These are phyloP conservation scores for Rosa persica DNA, from an alignment of 306 rosid genomes.

Conservation along the genomic window DNA sequence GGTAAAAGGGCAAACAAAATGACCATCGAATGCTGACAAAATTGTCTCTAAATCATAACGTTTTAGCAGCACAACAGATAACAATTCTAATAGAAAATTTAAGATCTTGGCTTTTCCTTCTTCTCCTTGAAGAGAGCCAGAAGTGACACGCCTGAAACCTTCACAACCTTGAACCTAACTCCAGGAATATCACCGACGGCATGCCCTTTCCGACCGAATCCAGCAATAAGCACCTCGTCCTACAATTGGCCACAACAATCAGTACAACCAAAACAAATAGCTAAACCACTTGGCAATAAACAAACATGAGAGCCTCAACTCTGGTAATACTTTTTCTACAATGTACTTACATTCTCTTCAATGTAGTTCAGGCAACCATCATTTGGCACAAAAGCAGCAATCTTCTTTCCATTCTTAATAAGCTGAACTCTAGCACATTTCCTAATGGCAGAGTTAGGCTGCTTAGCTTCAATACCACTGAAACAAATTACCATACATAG, in stretches of 20 bases:
- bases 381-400: constrained; percentile 67
- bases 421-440: constrained; percentile 68
- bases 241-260: constrained; percentile 24
- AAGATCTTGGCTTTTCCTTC: constrained; percentile 70
- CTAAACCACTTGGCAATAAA: too few relatives aligned
- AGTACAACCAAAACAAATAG: neutral
- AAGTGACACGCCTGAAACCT: constrained; percentile 66
- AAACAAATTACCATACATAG: neutral
- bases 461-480: constrained; percentile 71
- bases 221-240: constrained; percentile 69
- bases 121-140: constrained; percentile 66
- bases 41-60: constrained; percentile 1
- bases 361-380: constrained; percentile 68
- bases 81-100: constrained; percentile 6
- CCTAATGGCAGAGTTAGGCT: constrained; percentile 69
- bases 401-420: constrained; percentile 65
- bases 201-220: constrained; percentile 65
- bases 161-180: constrained; percentile 65
- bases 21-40: constrained; percentile 10
- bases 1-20: neutral
- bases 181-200: constrained; percentile 74
- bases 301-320: neutral
- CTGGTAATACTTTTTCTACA: neutral
- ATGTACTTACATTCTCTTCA: constrained; percentile 54
- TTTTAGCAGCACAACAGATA: neutral